phyloP scores from a whole-genome alignment of 1,284 basidiomycete species.

The Hortiboletus rubellus region DNA sequence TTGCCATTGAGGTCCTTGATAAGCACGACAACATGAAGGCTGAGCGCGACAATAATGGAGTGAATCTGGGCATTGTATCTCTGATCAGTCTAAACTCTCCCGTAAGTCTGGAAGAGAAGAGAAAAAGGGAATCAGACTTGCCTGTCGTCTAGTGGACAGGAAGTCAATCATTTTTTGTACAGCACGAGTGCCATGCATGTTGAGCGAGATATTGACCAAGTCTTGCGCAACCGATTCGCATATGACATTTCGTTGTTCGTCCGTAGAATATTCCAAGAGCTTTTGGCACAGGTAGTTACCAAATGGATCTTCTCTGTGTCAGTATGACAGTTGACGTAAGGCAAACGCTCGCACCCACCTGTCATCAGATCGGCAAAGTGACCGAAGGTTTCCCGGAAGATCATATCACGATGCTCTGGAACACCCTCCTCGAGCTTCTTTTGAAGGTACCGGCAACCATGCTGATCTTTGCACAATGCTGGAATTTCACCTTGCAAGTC shows the following conservation, averaged over 20 bases:
- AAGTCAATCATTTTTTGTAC: slow-evolving; percentile 99
- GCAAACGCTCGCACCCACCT: slow-evolving; percentile 45
- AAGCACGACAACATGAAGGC: slow-evolving; percentile 96
- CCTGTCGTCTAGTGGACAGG: slow-evolving; percentile 92
- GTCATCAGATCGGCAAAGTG: slow-evolving; percentile 99
- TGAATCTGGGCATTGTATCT: slow-evolving; percentile 90
- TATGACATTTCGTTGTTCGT: slow-evolving; percentile 96
- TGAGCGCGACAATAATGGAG: slow-evolving; percentile 95
- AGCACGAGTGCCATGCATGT: slow-evolving; percentile 99
- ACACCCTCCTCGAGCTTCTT: slow-evolving; percentile 98
- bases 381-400: slow-evolving; percentile 97
- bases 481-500: slow-evolving; percentile 96
- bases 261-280: slow-evolving; percentile 95
- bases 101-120: slow-evolving; percentile 45
- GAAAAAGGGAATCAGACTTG: slow-evolving; percentile 44
- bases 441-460: slow-evolving; percentile 97
- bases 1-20: slow-evolving; percentile 99
- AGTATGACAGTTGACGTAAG: slow-evolving; percentile 5
- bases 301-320: slow-evolving; percentile 78
- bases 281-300: slow-evolving; percentile 99
- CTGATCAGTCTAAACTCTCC: slow-evolving; percentile 65
- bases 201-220: slow-evolving; percentile 96
- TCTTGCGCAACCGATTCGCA: slow-evolving; percentile 98
- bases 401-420: slow-evolving; percentile 96
- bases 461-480: slow-evolving; percentile 96